Conservation (phyloP, 257 asterid genomes). For the Eucommia ulmoides region DNA sequence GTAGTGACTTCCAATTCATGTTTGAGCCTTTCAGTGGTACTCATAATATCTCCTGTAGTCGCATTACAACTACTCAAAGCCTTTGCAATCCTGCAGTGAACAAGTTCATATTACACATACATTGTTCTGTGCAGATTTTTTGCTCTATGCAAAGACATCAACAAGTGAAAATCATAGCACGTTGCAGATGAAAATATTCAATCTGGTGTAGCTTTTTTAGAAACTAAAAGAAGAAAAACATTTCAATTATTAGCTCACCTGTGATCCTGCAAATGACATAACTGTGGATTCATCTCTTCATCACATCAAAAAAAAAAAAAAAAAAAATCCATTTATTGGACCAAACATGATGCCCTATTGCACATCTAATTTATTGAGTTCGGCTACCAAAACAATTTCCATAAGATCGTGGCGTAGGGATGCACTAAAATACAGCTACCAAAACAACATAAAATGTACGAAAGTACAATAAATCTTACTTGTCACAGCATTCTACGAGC, state of each 20-base stretch:
- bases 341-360: background rate
- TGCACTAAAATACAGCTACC: too few relatives aligned
- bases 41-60: slow-evolving; percentile 90
- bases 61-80: slow-evolving; percentile 84
- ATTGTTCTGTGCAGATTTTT: too few relatives aligned
- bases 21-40: slow-evolving; percentile 94
- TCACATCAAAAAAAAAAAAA: background rate
- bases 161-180: background rate
- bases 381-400: too few relatives aligned
- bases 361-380: too few relatives aligned
- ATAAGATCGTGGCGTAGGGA: too few relatives aligned
- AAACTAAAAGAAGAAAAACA: background rate
- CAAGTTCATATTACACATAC: background rate
- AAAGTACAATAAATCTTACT: slow-evolving; percentile 24
- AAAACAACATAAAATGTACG: background rate
- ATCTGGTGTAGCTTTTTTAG: background rate
- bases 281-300: too few relatives aligned
- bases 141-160: too few relatives aligned
- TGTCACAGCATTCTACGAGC: slow-evolving; percentile 84
- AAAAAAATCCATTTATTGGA: too few relatives aligned
- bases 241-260: too few relatives aligned
- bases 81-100: slow-evolving; percentile 59
- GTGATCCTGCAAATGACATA: too few relatives aligned
- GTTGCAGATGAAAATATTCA: background rate
- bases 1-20: slow-evolving; percentile 90